Base-by-base conservation (phyloP, 129 eudicot genomes). In the Centella asiatica region DNA sequence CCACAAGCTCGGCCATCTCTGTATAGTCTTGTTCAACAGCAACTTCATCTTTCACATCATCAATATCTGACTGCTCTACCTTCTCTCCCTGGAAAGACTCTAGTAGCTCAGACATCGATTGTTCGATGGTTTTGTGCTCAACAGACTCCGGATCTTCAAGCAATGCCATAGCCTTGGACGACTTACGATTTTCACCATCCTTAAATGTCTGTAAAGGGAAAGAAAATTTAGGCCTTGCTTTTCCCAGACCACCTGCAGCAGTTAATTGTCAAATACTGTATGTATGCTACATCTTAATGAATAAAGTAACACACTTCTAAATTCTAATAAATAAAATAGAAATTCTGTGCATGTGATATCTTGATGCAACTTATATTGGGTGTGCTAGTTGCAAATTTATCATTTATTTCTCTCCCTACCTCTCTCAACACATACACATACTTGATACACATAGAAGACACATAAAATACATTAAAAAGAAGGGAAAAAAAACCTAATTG, bases 231-330 rank as follows among this genome's bases (percentile, higher is more conserved):
- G 64, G 69, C 73, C 76, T 85, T 48, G 74, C 62, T 78, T 74
- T 89, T 25, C 46, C 75, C 66, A 62, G 67, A 59, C 78, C 74
- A 68, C 87, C 97, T 85, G 78, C 74, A 74, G 69, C 67, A 59
- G 57, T 12, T 45, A 39, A 69, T 45, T 60, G 27, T 23, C 51
- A 42, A 24, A 46, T 32, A 56, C 15, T 22, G 39, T 36, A 29
- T 15, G 28, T 54, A 33, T 27, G 29, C 40, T 28, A 0, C 61
- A 57, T 55, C 37, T 44, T 70, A 67, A 33, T 60, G 52, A 72
- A 69, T 28, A n/a, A 77, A 67, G 34, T 45, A 48, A 28, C 48
- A 36, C n/a, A n/a, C n/a, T n/a, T n/a, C n/a, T n/a, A n/a, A n/a
- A n/a, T n/a, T n/a, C n/a, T n/a, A n/a, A 29, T 10, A 27, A 39